Evolutionary conservation across 495 filamentous ascomycete genomes (phyloP), one percentile per base, ranked within the genome.

Genomic region (Hypoxylon trugodes): DNA sequence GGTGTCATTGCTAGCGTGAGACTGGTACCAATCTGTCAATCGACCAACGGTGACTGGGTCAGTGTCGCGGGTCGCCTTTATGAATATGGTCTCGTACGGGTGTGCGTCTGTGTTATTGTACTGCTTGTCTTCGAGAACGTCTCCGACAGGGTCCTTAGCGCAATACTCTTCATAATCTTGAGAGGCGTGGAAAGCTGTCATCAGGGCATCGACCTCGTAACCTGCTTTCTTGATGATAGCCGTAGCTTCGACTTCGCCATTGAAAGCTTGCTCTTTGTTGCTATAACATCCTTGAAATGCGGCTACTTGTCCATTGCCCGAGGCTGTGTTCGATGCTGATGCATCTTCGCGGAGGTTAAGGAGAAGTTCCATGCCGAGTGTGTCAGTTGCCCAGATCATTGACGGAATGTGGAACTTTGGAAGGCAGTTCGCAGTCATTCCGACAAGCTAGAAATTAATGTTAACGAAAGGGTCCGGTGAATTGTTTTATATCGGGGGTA

Each of bases 321-420:
- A 52, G 22, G 16, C 48, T 18, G 15, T 16, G 33, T 65, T 53
- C 3, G 56, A 36, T 1, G 13, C 42, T 12, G 59, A 58, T 10
- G 25, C 18, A 10, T 30, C 22, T 12, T 65, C 21, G 6, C 47
- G 43, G 0, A 63, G 68, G 48, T 61, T 42, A 4, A 77, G 69
- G 2, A 76, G 60, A 6, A 71, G 33, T 21, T 51, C 59, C 32
- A 77, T 62, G 35, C 75, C 75, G 15, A 63, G 21, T 12, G 36
- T 9, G 59, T 77, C 75, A 16, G 73, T 76, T 8, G 75, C 75
- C 63, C 59, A 71, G 52, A 77, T 68, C 71, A 74, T 75, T 52
- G 71, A 66, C 41, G 76, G 71, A 25, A 74, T 55, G 59, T 75
- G 75, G 28, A 60, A 63, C 13, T 42, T 45, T 6, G 71, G 69